Evolutionary conservation across 2,329 filamentous ascomycete genomes (phyloP), one percentile per base, ranked within the genome.

Genomic region (Ophiostoma ulmi): DNA sequence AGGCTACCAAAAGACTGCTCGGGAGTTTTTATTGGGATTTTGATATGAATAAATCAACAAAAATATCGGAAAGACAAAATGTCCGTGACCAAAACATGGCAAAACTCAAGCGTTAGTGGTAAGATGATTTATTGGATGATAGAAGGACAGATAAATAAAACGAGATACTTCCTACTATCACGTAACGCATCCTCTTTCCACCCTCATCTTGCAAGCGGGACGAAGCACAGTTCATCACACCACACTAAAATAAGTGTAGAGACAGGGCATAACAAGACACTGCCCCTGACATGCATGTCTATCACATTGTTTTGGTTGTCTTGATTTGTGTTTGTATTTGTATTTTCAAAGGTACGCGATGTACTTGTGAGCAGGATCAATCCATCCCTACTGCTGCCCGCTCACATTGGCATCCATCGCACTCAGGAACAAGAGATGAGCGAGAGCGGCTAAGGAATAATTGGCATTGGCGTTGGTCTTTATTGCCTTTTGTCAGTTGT

Each of bases 161-260:
- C 3, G 5, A 39, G 2, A 20, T 48, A 7, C 5, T 8, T 48
- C 20, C 44, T 48, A 58, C 52, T 58, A 58, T 58, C 52, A 26
- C 52, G 22, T 26, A 58, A 26, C 6, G 44, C 44, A 48, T 48
- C 44, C 44, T 39, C 38, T n/a, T 48, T 7, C n/a, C 44, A n/a
- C 10, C 44, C 17, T 48, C 44, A 17, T 39, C 38, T 2, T 58
- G 22, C 22, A 11, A 58, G 22, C 52, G 52, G 52, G 22, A 58
- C 3, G 52, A 26, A 22, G 52, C 52, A 58, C 52, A 58, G 52
- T 26, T 58, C 52, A 58, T 58, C 52, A 58, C 52, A 58, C 52
- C 52, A 58, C 4, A 26, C 52, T 39, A 48, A 7, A 48, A 31
- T 31, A 3, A 31, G 31, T 4, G 31, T 26, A 26, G n/a, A 26